These are phyloP conservation scores for Vitis hybrid DNA, from an alignment of 177 flowering plant species.

Conservation along the genomic window DNA sequence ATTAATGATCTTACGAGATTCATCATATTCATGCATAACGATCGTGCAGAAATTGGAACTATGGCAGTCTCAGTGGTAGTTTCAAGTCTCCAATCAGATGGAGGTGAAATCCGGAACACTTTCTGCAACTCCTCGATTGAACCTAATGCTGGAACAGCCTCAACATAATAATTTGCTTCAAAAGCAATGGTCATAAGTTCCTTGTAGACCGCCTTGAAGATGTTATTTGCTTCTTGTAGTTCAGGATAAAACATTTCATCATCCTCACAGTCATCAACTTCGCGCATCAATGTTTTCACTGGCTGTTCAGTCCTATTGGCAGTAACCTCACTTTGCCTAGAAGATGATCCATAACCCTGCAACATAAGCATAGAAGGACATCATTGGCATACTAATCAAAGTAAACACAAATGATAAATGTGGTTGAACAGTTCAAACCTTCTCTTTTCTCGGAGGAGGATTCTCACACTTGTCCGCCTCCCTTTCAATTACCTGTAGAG, in stretches of 20 bases:
- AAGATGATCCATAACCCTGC: too few relatives aligned
- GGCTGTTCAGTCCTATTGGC: too few relatives aligned
- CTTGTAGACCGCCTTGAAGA: conserved; percentile 3
- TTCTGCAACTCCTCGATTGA: not conserved
- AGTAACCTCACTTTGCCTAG: too few relatives aligned
- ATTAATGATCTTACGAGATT: conserved; percentile 3
- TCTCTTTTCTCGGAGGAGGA: too few relatives aligned
- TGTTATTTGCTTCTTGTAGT: conserved; percentile 3
- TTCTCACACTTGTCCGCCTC: too few relatives aligned
- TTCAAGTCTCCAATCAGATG: not conserved
- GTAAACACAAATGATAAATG: too few relatives aligned
- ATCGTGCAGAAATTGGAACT: conserved; percentile 1
- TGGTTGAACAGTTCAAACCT: too few relatives aligned
- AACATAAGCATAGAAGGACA: too few relatives aligned
- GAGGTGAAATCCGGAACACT: not conserved
- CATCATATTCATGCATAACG: not conserved
- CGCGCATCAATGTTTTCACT: too few relatives aligned
- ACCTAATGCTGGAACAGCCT: not conserved
- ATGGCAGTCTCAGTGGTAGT: not conserved
- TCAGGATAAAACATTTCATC: not conserved
- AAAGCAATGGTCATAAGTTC: not conserved
- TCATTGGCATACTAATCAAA: too few relatives aligned
- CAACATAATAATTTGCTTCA: not conserved
- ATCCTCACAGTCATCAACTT: not conserved
- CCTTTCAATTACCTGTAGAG: too few relatives aligned